Conservation (phyloP, 768 basidiomycete species). For the Lanmaoa pseudosensibilis region DNA sequence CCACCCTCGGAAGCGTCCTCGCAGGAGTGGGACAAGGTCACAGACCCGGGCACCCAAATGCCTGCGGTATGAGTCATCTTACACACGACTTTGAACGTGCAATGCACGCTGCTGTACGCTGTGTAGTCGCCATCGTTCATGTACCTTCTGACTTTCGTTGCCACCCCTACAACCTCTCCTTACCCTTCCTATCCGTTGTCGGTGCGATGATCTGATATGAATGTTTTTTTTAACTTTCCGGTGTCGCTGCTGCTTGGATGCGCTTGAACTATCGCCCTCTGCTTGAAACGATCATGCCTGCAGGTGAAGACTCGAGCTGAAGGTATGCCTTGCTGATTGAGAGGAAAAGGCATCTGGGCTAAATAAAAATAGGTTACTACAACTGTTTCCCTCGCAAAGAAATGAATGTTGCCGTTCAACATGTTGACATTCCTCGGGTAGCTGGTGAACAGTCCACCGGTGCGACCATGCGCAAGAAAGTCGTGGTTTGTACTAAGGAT, state of each 20-base stretch:
- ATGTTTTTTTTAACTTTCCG: conserved; percentile 36
- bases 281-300: conserved; percentile 16
- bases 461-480: conserved; percentile 42
- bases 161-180: conserved; percentile 20
- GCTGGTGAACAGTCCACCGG: conserved; percentile 11
- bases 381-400: conserved; percentile 71
- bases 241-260: conserved; percentile 14
- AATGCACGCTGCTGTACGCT: conserved; percentile 31
- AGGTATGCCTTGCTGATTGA: conserved; percentile 57
- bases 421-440: conserved; percentile 26
- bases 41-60: conserved; percentile 65
- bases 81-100: conserved; percentile 30
- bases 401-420: conserved; percentile 65
- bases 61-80: conserved; percentile 39
- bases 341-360: conserved; percentile 13
- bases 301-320: conserved; percentile 68
- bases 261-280: conserved; percentile 13
- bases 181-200: conserved; percentile 24
- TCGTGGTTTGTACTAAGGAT: conserved; percentile 65
- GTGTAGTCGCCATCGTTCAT: conserved; percentile 31
- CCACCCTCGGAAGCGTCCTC: conserved; percentile 87
- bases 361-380: conserved; percentile 62
- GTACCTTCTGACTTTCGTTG: conserved; percentile 21
- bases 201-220: conserved; percentile 60
- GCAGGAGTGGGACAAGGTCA: conserved; percentile 88